Evolutionary conservation across 306 rosid species (phyloP).

Genomic region (Pyrus communis): DNA sequence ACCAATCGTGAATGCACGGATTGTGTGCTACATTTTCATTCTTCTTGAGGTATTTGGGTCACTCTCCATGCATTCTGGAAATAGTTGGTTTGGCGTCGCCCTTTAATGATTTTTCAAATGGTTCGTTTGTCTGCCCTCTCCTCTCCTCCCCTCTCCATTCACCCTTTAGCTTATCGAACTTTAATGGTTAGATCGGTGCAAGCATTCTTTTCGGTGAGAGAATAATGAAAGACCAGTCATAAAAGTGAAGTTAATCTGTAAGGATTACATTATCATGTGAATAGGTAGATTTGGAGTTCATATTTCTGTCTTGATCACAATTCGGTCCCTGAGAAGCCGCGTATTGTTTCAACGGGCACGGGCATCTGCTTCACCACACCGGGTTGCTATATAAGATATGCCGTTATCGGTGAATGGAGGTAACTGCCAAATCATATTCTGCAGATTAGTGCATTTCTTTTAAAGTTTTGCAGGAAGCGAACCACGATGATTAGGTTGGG

Average conservation of each 20-base stretch:
- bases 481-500: slow-evolving; percentile 21
- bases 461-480: slow-evolving; percentile 30
- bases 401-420: slow-evolving; percentile 26
- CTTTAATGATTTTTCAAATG: background rate
- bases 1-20: slow-evolving; percentile 11
- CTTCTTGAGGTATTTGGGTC: slow-evolving; percentile 21
- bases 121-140: background rate
- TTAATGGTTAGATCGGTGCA: background rate
- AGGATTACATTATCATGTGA: background rate
- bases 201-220: background rate
- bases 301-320: background rate
- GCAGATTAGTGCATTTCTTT: slow-evolving; percentile 18
- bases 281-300: slow-evolving; percentile 22
- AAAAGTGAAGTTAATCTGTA: background rate
- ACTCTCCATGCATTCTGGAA: background rate
- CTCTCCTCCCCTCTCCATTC: background rate
- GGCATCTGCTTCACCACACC: slow-evolving; percentile 15
- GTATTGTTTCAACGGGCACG: slow-evolving; percentile 16
- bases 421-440: slow-evolving; percentile 33
- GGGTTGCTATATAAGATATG: slow-evolving; percentile 15
- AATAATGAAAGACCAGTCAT: background rate
- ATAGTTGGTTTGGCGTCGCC: background rate
- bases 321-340: slow-evolving; percentile 15
- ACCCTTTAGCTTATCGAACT: background rate
- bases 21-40: background rate